Percentiles rank a stretch among this genome's conserved stretches.
Conservation (phyloP, 768 basidiomycete genomes). For the Pisolithus microcarpus region DNA sequence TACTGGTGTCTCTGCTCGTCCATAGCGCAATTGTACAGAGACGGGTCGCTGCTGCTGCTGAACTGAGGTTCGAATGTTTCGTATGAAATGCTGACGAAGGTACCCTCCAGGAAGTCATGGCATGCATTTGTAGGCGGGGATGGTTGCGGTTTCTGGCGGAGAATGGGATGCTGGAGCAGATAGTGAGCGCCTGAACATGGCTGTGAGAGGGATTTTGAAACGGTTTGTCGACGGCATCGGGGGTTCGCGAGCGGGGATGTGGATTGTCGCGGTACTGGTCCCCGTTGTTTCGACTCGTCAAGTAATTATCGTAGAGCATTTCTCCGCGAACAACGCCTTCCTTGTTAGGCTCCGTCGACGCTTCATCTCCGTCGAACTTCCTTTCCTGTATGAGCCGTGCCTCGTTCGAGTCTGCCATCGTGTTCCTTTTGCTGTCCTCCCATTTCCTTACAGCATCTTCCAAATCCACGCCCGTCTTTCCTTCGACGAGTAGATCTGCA, state of each 20-base stretch:
- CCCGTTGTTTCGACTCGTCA: no score
- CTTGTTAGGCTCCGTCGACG: constrained; percentile 9
- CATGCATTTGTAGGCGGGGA: constrained; percentile 9
- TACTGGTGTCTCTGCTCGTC: constrained; percentile 15
- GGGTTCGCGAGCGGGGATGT: constrained; percentile 23
- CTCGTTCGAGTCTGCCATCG: constrained; percentile 3
- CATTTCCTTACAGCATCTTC: constrained; percentile 55
- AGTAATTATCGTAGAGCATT: no score
- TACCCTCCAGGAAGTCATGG: constrained; percentile 22
- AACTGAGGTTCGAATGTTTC: constrained; percentile 20
- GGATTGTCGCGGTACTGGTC: neutral
- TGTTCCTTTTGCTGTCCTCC: constrained; percentile 14
- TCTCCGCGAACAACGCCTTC: constrained; percentile 2
- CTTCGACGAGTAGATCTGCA: constrained; percentile 56
- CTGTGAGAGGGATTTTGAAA: constrained; percentile 47
- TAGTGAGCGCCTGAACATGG: constrained; percentile 59
- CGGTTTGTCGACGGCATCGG: constrained; percentile 23
- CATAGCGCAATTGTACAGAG: neutral
- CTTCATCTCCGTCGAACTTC: constrained; percentile 21
- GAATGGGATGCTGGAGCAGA: constrained; percentile 43
- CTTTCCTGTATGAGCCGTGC: constrained; percentile 2
- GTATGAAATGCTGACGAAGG: constrained; percentile 26
- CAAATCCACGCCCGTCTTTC: constrained; percentile 57
- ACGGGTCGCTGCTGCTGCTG: constrained; percentile 4
- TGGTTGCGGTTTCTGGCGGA: constrained; percentile 3